These are phyloP conservation scores for Ceratocystiopsis minuta DNA, from an alignment of 2,329 filamentous ascomycete genomes.

Conservation along the genomic window DNA sequence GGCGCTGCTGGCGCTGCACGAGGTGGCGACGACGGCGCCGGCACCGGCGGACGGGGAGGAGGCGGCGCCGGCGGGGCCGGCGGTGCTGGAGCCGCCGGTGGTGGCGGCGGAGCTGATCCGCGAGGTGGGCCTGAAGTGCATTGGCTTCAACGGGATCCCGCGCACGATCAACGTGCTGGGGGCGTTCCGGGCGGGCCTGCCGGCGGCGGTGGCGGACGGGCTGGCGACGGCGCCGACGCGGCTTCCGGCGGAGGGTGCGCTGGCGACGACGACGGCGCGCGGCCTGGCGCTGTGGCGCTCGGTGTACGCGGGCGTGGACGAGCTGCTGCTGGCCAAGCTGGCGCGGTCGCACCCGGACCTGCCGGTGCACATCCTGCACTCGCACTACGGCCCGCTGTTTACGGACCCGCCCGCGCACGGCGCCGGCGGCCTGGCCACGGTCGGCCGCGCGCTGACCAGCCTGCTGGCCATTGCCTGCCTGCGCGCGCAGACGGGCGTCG, in stretches of 20 bases:
- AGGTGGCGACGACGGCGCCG: slow-evolving; percentile 22
- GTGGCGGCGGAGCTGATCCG: slow-evolving; percentile 53
- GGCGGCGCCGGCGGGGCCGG: slow-evolving; percentile 20
- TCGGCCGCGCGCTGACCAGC: slow-evolving; percentile 55
- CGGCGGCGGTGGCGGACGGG: slow-evolving; percentile 29
- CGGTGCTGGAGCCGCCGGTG: slow-evolving; percentile 12
- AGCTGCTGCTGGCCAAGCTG: slow-evolving; percentile 53
- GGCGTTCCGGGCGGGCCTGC: slow-evolving; percentile 30
- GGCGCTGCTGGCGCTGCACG: slow-evolving; percentile 46
- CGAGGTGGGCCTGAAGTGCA: slow-evolving; percentile 36
- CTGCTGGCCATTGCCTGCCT: slow-evolving; percentile 58
- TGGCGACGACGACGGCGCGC: slow-evolving; percentile 34
- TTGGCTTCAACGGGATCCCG: slow-evolving; percentile 67
- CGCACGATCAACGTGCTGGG: slow-evolving; percentile 69
- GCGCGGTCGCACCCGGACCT: slow-evolving; percentile 63
- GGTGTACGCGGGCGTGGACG: slow-evolving; percentile 58
- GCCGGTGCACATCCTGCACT: slow-evolving; percentile 59
- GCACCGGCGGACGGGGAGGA: slow-evolving; percentile 17
- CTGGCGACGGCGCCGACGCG: slow-evolving; percentile 42
- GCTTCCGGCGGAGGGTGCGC: slow-evolving; percentile 18
- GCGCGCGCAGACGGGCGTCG: slow-evolving; percentile 64
- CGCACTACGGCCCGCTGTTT: slow-evolving; percentile 57
- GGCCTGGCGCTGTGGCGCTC: slow-evolving; percentile 56
- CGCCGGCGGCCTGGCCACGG: slow-evolving; percentile 27
- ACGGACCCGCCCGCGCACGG: slow-evolving; percentile 40